Percentiles rank a stretch among this genome's conserved stretches.
These are phyloP conservation scores for Conidiobolus incongruus DNA, from an alignment of 371 early-diverging fungal genomes.

Conservation along the genomic window DNA sequence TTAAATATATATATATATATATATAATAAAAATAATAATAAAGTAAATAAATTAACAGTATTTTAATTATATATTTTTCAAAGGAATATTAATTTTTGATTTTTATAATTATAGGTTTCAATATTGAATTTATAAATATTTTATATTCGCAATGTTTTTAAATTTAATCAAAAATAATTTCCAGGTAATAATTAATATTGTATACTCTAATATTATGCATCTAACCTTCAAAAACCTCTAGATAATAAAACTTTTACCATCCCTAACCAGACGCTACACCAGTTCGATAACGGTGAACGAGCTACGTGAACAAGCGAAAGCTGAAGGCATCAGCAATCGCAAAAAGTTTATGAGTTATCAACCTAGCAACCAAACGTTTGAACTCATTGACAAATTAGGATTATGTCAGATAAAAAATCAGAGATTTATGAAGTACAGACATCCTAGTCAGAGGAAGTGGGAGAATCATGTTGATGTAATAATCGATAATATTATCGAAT, in stretches of 20 bases:
- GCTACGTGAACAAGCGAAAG: not conserved
- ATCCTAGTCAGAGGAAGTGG: not conserved
- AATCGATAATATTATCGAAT: not conserved
- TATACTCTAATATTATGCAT: not conserved
- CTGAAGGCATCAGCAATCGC: not conserved
- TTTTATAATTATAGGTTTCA: too few species aligned
- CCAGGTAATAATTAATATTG: not conserved
- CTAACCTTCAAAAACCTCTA: not conserved
- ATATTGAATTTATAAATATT: too few species aligned
- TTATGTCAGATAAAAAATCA: not conserved
- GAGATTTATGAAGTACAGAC: not conserved
- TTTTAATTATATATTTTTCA: too few species aligned
- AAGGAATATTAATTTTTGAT: too few species aligned
- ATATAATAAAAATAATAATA: too few species aligned
- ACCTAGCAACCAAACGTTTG: not conserved
- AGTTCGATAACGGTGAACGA: not conserved
- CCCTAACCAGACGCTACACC: too few species aligned
- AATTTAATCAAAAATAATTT: too few species aligned
- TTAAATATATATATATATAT: too few species aligned
- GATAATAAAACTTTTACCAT: not conserved
- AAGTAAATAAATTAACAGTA: too few species aligned
- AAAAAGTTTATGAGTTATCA: not conserved
- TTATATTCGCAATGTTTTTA: too few species aligned
- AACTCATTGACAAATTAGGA: not conserved
- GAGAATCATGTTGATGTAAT: not conserved